phyloP scores from a whole-genome alignment of 2,329 filamentous ascomycete species.

The Herpotrichia juniperi region DNA sequence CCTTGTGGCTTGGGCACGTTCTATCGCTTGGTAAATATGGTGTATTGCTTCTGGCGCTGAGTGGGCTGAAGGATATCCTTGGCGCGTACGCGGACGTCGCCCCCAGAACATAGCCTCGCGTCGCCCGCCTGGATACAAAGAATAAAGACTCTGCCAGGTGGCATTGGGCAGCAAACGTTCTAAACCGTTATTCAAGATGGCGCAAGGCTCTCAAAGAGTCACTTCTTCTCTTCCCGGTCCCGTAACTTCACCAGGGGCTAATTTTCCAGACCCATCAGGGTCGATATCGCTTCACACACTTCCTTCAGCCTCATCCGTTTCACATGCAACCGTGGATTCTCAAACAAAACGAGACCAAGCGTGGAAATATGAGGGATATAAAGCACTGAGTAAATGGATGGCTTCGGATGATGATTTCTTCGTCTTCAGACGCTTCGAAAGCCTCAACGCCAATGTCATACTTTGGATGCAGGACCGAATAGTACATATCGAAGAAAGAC shows the following conservation, averaged over 20 bases:
- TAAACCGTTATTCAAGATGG: no score
- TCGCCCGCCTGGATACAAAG: no score
- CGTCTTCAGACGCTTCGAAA: constrained; percentile 31
- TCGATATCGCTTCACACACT: neutral
- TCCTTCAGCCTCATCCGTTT: neutral
- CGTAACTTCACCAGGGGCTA: neutral
- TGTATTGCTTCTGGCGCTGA: no score
- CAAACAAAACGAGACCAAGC: constrained; percentile 3
- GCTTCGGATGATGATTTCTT: constrained; percentile 40
- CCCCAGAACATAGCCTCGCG: no score
- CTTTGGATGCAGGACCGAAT: constrained; percentile 32
- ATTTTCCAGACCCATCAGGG: neutral
- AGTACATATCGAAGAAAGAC: constrained; percentile 13
- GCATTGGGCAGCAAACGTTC: no score
- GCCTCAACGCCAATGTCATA: constrained; percentile 28
- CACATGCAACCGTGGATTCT: neutral
- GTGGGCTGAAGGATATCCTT: no score
- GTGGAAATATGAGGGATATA: constrained; percentile 36
- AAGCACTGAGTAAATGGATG: constrained; percentile 31
- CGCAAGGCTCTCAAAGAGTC: no score
- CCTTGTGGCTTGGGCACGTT: no score
- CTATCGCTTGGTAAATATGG: no score
- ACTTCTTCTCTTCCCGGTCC: neutral
- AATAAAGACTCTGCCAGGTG: no score
- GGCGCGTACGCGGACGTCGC: no score